A percentile compares a stretch with the other conserved stretches of the same genome.
Evolutionary conservation across 345 rosid genomes (phyloP).

Genomic region (Eucalyptus pauciflora): DNA sequence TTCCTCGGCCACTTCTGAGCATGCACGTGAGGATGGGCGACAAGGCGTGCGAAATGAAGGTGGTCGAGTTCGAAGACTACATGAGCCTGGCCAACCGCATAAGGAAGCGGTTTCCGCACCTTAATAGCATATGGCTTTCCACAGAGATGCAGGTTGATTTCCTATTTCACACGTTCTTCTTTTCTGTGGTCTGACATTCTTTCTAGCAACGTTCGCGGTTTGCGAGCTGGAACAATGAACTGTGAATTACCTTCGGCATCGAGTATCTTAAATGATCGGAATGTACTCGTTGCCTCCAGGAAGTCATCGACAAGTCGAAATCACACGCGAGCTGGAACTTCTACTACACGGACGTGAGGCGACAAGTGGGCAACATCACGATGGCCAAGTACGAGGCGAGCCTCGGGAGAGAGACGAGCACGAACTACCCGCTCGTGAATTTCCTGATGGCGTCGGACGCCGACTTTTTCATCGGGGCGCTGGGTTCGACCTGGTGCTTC

Average conservation of each 20-base stretch:
- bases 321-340: conserved; percentile 47
- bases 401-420: conserved; percentile 86
- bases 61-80: conserved; percentile 56
- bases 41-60: conserved; percentile 93
- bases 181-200: background rate
- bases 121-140: conserved; percentile 75
- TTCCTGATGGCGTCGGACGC: conserved; percentile 88
- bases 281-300: conserved; percentile 7
- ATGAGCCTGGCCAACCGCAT: conserved; percentile 59
- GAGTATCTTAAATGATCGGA: background rate
- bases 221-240: background rate
- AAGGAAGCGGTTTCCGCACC: conserved; percentile 53
- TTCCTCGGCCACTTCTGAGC: conserved; percentile 83
- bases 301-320: conserved; percentile 55
- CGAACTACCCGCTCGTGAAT: conserved; percentile 88
- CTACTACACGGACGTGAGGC: conserved; percentile 66
- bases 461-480: conserved; percentile 82
- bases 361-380: conserved; percentile 68
- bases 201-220: background rate
- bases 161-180: background rate
- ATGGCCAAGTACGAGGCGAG: conserved; percentile 87
- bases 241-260: background rate
- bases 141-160: conserved; percentile 77
- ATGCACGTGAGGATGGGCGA: conserved; percentile 99
- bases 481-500: conserved; percentile 97